These are phyloP conservation scores for Fraxinus anomala DNA, from an alignment of 257 asterid genomes.

Conservation along the genomic window DNA sequence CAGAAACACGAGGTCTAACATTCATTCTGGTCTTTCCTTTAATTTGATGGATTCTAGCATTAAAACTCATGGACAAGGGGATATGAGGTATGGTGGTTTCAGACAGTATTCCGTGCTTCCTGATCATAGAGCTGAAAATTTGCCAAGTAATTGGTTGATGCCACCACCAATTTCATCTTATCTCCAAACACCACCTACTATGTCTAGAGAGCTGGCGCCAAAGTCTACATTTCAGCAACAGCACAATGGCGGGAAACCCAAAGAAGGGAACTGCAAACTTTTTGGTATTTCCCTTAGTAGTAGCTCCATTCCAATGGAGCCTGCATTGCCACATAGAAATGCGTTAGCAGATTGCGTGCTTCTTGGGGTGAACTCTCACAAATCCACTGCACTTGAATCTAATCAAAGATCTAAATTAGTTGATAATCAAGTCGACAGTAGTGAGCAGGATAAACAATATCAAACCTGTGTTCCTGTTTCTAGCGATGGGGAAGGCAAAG, in stretches of 20 bases:
- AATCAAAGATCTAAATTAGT: conserved; percentile 58
- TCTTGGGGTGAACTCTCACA: conserved; percentile 38
- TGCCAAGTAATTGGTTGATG: conserved; percentile 70
- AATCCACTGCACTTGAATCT: conserved; percentile 45
- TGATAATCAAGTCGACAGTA: conserved; percentile 42
- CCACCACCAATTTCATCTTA: conserved; percentile 67
- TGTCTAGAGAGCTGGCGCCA: conserved; percentile 54
- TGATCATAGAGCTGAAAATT: conserved; percentile 53
- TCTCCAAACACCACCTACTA: conserved; percentile 53
- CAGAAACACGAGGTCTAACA: conserved; percentile 57
- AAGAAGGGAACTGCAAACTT: conserved; percentile 74
- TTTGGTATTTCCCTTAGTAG: conserved; percentile 72
- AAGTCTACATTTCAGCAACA: conserved; percentile 37
- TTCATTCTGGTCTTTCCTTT: conserved; percentile 63
- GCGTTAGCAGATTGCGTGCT: conserved; percentile 33
- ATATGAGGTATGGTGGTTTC: conserved; percentile 45
- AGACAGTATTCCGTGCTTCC: conserved; percentile 53
- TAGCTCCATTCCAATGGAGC: conserved; percentile 47
- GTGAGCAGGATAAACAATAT: conserved; percentile 62
- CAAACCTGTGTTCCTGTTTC: conserved; percentile 40
- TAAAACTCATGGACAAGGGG: conserved; percentile 51
- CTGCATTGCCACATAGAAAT: conserved; percentile 37
- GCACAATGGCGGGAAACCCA: conserved; percentile 50
- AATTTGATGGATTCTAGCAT: conserved; percentile 64
- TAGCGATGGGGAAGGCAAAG: conserved; percentile 62